Evolutionary conservation across 140 eudicot genomes (phyloP).

Genomic region (Senecio squalidus): DNA sequence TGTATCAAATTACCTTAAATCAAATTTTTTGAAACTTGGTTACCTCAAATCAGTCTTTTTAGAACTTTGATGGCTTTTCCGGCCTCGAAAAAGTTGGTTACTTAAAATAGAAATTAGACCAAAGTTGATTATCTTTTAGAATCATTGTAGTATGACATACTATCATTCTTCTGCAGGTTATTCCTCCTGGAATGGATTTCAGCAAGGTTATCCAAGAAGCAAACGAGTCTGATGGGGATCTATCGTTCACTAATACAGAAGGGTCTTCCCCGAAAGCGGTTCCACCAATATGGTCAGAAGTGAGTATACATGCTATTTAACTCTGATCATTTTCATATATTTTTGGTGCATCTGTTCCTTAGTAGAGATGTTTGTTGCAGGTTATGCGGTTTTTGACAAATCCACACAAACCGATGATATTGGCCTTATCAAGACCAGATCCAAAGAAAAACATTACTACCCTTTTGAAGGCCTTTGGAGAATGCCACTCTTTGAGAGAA

Average conservation of each 20-base stretch:
- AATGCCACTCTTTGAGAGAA: slow-evolving; percentile 79
- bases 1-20: neutral
- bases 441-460: slow-evolving; percentile 90
- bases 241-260: slow-evolving; percentile 47
- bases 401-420: slow-evolving; percentile 94
- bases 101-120: neutral
- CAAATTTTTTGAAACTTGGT: neutral
- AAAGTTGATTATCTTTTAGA: neutral
- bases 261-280: slow-evolving; percentile 71
- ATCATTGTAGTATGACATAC: neutral
- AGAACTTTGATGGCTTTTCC: neutral
- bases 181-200: slow-evolving; percentile 98
- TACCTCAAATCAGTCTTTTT: neutral
- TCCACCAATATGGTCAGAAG: slow-evolving; percentile 86
- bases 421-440: slow-evolving; percentile 92
- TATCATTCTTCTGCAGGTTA: slow-evolving; percentile 53
- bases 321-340: slow-evolving; percentile 3
- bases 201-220: slow-evolving; percentile 81
- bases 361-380: slow-evolving; percentile 22
- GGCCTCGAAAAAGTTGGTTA: neutral
- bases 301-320: slow-evolving; percentile 25
- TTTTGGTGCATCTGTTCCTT: neutral
- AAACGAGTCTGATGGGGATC: slow-evolving; percentile 60
- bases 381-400: slow-evolving; percentile 85
- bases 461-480: slow-evolving; percentile 91